Evolutionary conservation across 768 basidiomycete genomes (phyloP).

Genomic region (Rhizopogon salebrosus): DNA sequence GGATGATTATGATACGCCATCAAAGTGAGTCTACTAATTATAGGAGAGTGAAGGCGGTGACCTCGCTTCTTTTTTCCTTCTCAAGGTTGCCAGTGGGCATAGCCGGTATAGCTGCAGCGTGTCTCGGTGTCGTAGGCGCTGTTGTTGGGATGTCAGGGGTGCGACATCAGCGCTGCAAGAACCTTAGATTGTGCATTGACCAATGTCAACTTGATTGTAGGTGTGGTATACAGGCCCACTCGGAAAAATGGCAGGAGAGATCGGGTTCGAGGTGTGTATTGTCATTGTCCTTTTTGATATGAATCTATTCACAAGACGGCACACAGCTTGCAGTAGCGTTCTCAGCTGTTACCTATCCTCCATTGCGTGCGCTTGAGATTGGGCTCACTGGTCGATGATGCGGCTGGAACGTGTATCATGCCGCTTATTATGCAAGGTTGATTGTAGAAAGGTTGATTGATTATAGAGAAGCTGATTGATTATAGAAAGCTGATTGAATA

Average conservation of each 20-base stretch:
- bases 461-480: too few relatives aligned
- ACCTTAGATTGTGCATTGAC: too few relatives aligned
- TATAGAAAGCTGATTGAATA: too few relatives aligned
- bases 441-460: neutral
- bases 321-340: constrained; percentile 39
- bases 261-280: constrained; percentile 46
- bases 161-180: neutral
- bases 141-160: constrained; percentile 49
- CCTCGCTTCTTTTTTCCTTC: neutral
- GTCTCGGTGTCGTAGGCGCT: constrained; percentile 42
- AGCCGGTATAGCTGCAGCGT: constrained; percentile 42
- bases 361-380: constrained; percentile 46
- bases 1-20: constrained; percentile 40
- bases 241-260: constrained; percentile 37
- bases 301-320: neutral
- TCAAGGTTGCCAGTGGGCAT: constrained; percentile 41
- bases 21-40: constrained; percentile 19
- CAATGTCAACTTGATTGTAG: constrained; percentile 3
- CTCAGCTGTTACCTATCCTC: constrained; percentile 40
- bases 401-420: neutral
- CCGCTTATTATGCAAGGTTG: too few relatives aligned
- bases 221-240: constrained; percentile 50
- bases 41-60: neutral
- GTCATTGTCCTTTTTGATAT: neutral
- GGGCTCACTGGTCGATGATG: constrained; percentile 32